Percentiles rank a stretch among this genome's conserved stretches.
Conservation (phyloP, 306 rosid species). For the Cicer chorassanicum region DNA sequence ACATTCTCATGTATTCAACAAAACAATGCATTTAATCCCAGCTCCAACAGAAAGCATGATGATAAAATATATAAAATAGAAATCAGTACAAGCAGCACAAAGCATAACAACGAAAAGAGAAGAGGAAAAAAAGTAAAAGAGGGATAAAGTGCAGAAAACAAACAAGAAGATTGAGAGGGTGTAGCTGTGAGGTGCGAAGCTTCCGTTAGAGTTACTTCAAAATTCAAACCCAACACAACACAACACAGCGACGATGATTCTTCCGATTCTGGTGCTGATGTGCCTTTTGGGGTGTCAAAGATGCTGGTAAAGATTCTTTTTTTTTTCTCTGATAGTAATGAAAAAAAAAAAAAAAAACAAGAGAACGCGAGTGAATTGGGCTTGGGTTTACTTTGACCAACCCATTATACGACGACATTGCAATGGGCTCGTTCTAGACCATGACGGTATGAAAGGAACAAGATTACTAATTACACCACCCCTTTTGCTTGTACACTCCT, state of each 20-base stretch:
- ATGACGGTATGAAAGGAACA: neutral
- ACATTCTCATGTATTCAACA: constrained; percentile 1
- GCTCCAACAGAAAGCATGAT: too few relatives aligned
- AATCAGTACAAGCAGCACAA: neutral
- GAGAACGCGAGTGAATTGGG: neutral
- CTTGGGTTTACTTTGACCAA: neutral
- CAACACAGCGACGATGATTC: neutral
- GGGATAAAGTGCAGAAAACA: too few relatives aligned
- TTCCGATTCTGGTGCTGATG: neutral
- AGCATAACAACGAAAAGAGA: too few relatives aligned
- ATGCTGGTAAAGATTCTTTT: neutral
- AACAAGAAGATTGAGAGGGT: neutral
- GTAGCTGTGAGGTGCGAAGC: constrained; percentile 1
- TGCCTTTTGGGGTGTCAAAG: neutral
- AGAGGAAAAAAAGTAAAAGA: too few relatives aligned
- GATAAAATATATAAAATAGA: neutral
- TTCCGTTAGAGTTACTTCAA: neutral
- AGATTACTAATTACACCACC: neutral
- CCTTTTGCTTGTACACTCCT: neutral
- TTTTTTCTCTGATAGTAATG: neutral
- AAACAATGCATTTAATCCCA: neutral
- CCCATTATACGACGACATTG: too few relatives aligned
- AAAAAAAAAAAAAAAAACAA: neutral
- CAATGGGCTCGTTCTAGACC: too few relatives aligned
- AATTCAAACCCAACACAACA: neutral